These are phyloP conservation scores for Lentinus brumalis DNA, from an alignment of 768 basidiomycete genomes.

Conservation along the genomic window DNA sequence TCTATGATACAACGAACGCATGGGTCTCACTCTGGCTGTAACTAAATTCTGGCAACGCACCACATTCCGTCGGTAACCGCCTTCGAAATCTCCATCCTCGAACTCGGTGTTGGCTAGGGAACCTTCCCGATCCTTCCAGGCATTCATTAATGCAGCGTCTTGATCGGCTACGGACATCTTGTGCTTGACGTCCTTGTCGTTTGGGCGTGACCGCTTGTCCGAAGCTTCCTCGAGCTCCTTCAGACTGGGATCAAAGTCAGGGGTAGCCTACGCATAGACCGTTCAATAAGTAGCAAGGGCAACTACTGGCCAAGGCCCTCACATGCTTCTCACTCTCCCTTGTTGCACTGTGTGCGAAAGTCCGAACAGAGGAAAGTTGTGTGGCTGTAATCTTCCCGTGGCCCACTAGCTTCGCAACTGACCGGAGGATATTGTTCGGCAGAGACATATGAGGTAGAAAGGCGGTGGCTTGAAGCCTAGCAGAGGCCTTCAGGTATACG, in stretches of 20 bases:
- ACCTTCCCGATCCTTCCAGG: slow-evolving; percentile 23
- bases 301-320: no score
- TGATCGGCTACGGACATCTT: slow-evolving; percentile 24
- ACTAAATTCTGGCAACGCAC: slow-evolving; percentile 6
- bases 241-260: neutral
- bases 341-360: no score
- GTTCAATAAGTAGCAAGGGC: no score
- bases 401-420: no score
- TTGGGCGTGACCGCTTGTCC: neutral
- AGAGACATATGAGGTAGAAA: no score
- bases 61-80: slow-evolving; percentile 22
- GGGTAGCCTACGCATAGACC: no score
- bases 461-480: no score
- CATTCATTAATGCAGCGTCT: slow-evolving; percentile 21
- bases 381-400: no score
- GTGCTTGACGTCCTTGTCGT: neutral
- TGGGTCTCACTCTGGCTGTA: neutral
- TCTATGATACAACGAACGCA: slow-evolving; percentile 1
- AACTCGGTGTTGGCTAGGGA: slow-evolving; percentile 24
- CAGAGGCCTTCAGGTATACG: no score
- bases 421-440: no score
- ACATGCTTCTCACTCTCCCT: no score
- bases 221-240: neutral
- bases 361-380: no score
- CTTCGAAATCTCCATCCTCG: slow-evolving; percentile 21